phyloP scores from a whole-genome alignment of 176 grass and related monocot species.

The Pharus latifolius region DNA sequence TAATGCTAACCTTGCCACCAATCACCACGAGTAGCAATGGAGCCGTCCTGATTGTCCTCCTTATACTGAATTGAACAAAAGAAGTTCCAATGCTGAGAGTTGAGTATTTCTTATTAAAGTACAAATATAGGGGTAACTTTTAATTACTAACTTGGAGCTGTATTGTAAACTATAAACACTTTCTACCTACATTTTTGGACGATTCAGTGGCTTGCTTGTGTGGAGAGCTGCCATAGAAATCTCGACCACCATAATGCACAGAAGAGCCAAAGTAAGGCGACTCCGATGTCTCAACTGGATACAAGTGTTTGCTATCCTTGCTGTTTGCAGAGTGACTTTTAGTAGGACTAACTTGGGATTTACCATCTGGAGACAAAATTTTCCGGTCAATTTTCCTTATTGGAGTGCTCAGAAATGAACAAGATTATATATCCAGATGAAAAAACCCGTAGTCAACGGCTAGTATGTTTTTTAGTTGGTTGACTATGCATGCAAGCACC shows the following conservation, averaged over 20 bases:
- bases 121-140: neutral
- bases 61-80: conserved; percentile 38
- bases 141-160: neutral
- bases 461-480: neutral
- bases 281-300: conserved; percentile 26
- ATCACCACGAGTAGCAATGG: conserved; percentile 69
- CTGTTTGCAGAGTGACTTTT: conserved; percentile 18
- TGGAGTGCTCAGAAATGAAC: neutral
- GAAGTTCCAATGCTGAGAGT: neutral
- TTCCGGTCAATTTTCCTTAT: neutral
- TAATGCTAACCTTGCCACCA: conserved; percentile 82
- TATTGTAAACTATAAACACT: neutral
- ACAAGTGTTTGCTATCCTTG: conserved; percentile 41
- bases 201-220: conserved; percentile 29
- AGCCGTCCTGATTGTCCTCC: conserved; percentile 45
- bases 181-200: conserved; percentile 17
- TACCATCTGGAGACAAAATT: conserved; percentile 38
- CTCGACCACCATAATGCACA: conserved; percentile 80
- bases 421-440: neutral
- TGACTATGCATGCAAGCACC: neutral
- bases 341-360: conserved; percentile 40
- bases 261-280: conserved; percentile 74
- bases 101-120: neutral
- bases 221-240: conserved; percentile 57
- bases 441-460: too few relatives aligned